phyloP scores from a whole-genome alignment of 2,329 filamentous ascomycete genomes.

The Fusarium phyllophilum region DNA sequence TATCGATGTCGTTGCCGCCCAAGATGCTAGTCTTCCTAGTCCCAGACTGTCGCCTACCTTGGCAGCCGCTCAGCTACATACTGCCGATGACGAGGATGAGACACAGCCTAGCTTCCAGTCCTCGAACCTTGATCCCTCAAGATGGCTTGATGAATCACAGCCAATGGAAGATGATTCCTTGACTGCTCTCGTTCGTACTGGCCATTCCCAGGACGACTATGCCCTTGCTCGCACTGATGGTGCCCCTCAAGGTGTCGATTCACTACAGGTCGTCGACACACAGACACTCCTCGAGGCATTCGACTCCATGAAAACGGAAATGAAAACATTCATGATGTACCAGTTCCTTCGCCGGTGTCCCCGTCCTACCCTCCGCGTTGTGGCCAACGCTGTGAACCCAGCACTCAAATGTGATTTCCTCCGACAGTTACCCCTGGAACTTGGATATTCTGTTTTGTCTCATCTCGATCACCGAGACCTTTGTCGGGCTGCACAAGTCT shows the following conservation, averaged over 20 bases:
- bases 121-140: conserved; percentile 43
- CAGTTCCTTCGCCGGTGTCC: conserved; percentile 90
- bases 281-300: conserved; percentile 88
- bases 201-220: conserved; percentile 37
- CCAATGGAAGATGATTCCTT: conserved; percentile 46
- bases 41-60: conserved; percentile 93
- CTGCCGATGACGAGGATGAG: conserved; percentile 57
- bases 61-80: conserved; percentile 70
- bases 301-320: conserved; percentile 86
- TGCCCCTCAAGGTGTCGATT: background rate
- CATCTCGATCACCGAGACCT: conserved; percentile 88
- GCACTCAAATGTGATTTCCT: conserved; percentile 95
- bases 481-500: conserved; percentile 91
- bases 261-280: conserved; percentile 74
- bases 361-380: conserved; percentile 86
- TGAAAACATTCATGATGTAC: conserved; percentile 98
- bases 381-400: conserved; percentile 91
- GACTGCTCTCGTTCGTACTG: conserved; percentile 42
- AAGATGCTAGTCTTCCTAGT: conserved; percentile 93
- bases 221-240: conserved; percentile 43
- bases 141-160: conserved; percentile 57
- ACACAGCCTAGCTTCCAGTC: conserved; percentile 49
- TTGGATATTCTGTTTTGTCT: conserved; percentile 86
- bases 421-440: conserved; percentile 81
- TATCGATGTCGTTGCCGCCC: conserved; percentile 76